Conservation (phyloP, 2,329 filamentous ascomycete species). For the Penicillium sp. region DNA sequence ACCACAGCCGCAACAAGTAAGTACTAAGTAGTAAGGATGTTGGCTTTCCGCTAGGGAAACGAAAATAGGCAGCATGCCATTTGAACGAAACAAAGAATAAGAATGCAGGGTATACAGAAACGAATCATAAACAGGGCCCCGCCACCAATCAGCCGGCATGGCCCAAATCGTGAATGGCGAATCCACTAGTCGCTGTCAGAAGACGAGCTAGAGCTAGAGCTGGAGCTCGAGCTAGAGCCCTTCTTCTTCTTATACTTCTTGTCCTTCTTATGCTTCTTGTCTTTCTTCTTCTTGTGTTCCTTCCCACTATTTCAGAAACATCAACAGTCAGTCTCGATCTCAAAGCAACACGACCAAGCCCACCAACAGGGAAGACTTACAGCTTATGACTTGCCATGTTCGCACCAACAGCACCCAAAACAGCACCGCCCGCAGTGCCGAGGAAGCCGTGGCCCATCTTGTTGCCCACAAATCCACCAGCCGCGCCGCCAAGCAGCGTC, state of each 20-base stretch:
- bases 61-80: neutral
- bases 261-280: slow-evolving; percentile 18
- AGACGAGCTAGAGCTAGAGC: slow-evolving; percentile 13
- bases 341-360: neutral
- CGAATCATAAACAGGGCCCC: neutral
- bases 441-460: slow-evolving; percentile 18
- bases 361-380: slow-evolving; percentile 10
- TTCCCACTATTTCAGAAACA: slow-evolving; percentile 5
- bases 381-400: slow-evolving; percentile 18
- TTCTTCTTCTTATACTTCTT: slow-evolving; percentile 17
- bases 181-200: slow-evolving; percentile 12
- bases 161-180: neutral
- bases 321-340: neutral
- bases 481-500: slow-evolving; percentile 21
- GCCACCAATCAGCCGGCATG: neutral
- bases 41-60: neutral
- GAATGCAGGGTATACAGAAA: slow-evolving; percentile 1
- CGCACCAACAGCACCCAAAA: slow-evolving; percentile 20
- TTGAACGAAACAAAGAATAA: neutral
- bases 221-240: slow-evolving; percentile 12
- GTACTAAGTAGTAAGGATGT: too few species aligned
- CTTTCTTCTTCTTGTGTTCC: slow-evolving; percentile 16
- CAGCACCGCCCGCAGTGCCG: slow-evolving; percentile 20
- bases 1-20: neutral
- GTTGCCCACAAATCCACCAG: slow-evolving; percentile 20